phyloP scores from a whole-genome alignment of 2,329 filamentous ascomycete genomes.

The Rhynchosporium secalis region DNA sequence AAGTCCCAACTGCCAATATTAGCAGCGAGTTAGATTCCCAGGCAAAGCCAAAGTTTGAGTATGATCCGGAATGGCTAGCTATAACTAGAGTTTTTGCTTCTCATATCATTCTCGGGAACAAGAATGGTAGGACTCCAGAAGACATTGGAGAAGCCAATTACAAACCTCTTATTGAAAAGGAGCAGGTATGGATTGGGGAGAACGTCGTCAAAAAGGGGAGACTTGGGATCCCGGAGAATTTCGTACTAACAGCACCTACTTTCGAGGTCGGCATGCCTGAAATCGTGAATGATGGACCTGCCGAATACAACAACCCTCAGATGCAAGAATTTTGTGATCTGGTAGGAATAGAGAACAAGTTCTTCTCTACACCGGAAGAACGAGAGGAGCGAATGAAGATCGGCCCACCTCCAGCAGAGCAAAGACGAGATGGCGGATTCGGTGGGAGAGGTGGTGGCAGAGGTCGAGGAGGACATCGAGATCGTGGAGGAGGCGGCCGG shows the following conservation, averaged over 20 bases:
- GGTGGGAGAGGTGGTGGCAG: constrained; percentile 38
- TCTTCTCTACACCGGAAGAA: constrained; percentile 71
- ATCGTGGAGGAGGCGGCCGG: constrained; percentile 40
- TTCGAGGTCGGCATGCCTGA: constrained; percentile 61
- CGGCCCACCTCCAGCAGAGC: constrained; percentile 53
- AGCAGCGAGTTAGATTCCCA: constrained; percentile 19
- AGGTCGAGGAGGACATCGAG: constrained; percentile 39
- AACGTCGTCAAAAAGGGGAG: constrained; percentile 64
- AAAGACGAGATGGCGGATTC: constrained; percentile 34
- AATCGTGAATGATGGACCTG: constrained; percentile 61
- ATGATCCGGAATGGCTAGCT: constrained; percentile 94
- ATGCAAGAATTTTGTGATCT: constrained; percentile 80
- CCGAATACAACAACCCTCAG: constrained; percentile 85
- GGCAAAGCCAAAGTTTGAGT: constrained; percentile 45
- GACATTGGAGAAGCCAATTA: constrained; percentile 72
- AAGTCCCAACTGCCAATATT: constrained; percentile 52
- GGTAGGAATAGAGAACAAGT: constrained; percentile 74
- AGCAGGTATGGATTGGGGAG: constrained; percentile 78
- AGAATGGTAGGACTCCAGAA: constrained; percentile 50
- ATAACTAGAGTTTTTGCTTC: constrained; percentile 81
- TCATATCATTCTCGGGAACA: constrained; percentile 64
- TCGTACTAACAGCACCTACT: constrained; percentile 71
- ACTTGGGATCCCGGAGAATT: constrained; percentile 75
- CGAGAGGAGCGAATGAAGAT: constrained; percentile 56
- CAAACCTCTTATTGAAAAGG: constrained; percentile 62